These are phyloP conservation scores for Aspergillus aculeatinus DNA, from an alignment of 2,329 filamentous ascomycete genomes.

Conservation along the genomic window DNA sequence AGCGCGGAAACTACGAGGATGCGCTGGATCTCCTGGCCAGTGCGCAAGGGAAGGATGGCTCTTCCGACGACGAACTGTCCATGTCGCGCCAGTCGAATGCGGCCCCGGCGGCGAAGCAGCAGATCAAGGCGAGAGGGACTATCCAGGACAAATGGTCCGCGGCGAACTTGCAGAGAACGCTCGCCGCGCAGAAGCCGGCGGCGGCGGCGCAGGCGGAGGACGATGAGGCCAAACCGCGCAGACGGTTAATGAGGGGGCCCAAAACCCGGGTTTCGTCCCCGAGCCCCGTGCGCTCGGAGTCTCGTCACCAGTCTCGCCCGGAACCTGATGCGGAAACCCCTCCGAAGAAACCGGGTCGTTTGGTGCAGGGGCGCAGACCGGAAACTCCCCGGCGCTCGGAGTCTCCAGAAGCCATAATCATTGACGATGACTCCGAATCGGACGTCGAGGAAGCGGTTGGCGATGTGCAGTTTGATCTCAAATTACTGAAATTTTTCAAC, in stretches of 20 bases:
- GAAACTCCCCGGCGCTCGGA: constrained; percentile 33
- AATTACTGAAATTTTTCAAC: constrained; percentile 80
- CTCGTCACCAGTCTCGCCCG: background rate
- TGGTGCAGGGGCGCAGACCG: constrained; percentile 52
- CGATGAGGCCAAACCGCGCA: constrained; percentile 33
- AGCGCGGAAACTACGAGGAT: constrained; percentile 56
- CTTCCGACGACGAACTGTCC: constrained; percentile 45
- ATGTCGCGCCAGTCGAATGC: constrained; percentile 22
- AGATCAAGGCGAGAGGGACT: constrained; percentile 54
- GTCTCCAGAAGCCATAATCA: constrained; percentile 38
- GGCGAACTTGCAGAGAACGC: constrained; percentile 41
- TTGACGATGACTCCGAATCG: constrained; percentile 49
- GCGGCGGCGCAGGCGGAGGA: constrained; percentile 16
- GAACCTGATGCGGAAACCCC: constrained; percentile 19
- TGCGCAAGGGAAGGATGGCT: constrained; percentile 36
- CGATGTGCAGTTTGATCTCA: constrained; percentile 46
- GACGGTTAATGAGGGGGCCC: constrained; percentile 41
- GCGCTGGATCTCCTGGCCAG: constrained; percentile 51
- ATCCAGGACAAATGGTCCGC: constrained; percentile 61
- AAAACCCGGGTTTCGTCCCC: constrained; percentile 32
- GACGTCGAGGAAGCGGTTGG: constrained; percentile 42
- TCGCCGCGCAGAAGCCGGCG: constrained; percentile 20
- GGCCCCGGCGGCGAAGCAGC: constrained; percentile 47
- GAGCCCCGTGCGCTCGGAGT: constrained; percentile 14
- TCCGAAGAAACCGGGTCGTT: constrained; percentile 35